Evolutionary conservation across 352 stramenopile species (phyloP).

Genomic region (Phytophthora lateralis): DNA sequence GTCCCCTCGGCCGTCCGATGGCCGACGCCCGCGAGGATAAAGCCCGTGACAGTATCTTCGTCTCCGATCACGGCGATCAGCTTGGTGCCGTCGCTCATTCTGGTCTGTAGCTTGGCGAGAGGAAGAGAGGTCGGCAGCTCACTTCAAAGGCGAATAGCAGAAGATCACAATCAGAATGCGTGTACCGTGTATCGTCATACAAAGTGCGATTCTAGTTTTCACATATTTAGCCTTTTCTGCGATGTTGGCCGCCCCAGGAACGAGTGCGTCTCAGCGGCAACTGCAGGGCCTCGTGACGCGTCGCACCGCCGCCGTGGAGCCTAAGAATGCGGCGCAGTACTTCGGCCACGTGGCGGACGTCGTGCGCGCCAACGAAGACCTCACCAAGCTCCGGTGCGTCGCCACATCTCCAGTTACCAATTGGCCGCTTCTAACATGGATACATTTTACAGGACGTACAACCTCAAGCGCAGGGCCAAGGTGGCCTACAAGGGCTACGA

Average conservation of each 20-base stretch:
- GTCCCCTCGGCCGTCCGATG: slow-evolving; percentile 94
- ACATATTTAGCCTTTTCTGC: slow-evolving; percentile 19
- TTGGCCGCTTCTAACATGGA: slow-evolving; percentile 13
- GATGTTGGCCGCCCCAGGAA: slow-evolving; percentile 30
- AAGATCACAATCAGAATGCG: background rate
- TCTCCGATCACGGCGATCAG: slow-evolving; percentile 89
- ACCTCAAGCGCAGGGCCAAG: slow-evolving; percentile 69
- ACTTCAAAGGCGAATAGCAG: slow-evolving; percentile 10
- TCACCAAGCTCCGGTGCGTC: slow-evolving; percentile 58
- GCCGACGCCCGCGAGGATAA: slow-evolving; percentile 96
- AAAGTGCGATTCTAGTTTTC: slow-evolving; percentile 6
- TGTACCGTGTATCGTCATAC: background rate
- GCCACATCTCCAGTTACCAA: background rate
- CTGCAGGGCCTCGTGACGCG: slow-evolving; percentile 71
- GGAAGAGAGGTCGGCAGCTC: background rate
- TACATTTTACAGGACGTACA: slow-evolving; percentile 50
- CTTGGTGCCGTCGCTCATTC: slow-evolving; percentile 87
- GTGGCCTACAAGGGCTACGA: slow-evolving; percentile 75
- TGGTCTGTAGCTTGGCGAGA: slow-evolving; percentile 2
- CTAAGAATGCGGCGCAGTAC: slow-evolving; percentile 68
- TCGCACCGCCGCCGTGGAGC: slow-evolving; percentile 52
- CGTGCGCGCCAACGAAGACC: slow-evolving; percentile 55
- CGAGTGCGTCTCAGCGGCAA: slow-evolving; percentile 48
- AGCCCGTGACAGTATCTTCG: slow-evolving; percentile 98
- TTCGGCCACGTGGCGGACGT: slow-evolving; percentile 73